Percentiles rank a stretch among this genome's conserved stretches.
Evolutionary conservation across 2,329 filamentous ascomycete species (phyloP).

Genomic region (Aspergillus piperis): DNA sequence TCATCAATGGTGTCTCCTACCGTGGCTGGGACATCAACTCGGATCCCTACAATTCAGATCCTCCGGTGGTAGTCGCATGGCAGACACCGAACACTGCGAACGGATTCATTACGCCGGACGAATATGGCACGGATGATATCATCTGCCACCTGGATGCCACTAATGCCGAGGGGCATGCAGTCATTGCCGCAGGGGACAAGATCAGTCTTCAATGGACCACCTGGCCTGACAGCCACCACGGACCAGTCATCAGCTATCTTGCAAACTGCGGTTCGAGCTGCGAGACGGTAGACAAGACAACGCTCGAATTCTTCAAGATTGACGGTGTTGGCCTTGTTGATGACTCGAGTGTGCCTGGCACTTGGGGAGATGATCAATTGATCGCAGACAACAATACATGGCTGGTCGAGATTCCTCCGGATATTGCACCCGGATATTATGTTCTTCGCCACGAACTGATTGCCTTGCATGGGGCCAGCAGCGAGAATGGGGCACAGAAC

Average conservation of each 20-base stretch:
- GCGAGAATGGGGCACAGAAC: slow-evolving; percentile 49
- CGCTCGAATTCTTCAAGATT: slow-evolving; percentile 64
- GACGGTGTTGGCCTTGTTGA: slow-evolving; percentile 54
- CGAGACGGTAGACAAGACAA: slow-evolving; percentile 51
- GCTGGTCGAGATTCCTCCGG: slow-evolving; percentile 47
- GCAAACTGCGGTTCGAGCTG: slow-evolving; percentile 59
- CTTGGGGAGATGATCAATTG: slow-evolving; percentile 57
- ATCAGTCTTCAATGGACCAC: slow-evolving; percentile 61
- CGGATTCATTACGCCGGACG: slow-evolving; percentile 51
- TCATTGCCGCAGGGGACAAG: slow-evolving; percentile 58
- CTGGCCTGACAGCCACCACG: slow-evolving; percentile 65
- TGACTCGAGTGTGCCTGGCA: slow-evolving; percentile 42
- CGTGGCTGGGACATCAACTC: slow-evolving; percentile 31
- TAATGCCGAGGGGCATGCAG: slow-evolving; percentile 51
- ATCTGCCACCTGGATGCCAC: slow-evolving; percentile 62
- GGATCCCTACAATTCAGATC: slow-evolving; percentile 33
- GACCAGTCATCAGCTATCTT: slow-evolving; percentile 63
- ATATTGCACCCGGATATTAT: slow-evolving; percentile 52
- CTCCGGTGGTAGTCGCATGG: slow-evolving; percentile 54
- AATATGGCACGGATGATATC: slow-evolving; percentile 50
- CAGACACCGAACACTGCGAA: slow-evolving; percentile 52
- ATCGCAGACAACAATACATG: slow-evolving; percentile 51
- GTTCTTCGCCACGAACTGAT: slow-evolving; percentile 56
- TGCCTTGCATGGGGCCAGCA: slow-evolving; percentile 48
- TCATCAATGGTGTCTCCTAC: slow-evolving; percentile 24